Evolutionary conservation across 805 yeast genomes (phyloP), one percentile per base, ranked within the genome.

Genomic region (Wickerhamiella sergipiensis): DNA sequence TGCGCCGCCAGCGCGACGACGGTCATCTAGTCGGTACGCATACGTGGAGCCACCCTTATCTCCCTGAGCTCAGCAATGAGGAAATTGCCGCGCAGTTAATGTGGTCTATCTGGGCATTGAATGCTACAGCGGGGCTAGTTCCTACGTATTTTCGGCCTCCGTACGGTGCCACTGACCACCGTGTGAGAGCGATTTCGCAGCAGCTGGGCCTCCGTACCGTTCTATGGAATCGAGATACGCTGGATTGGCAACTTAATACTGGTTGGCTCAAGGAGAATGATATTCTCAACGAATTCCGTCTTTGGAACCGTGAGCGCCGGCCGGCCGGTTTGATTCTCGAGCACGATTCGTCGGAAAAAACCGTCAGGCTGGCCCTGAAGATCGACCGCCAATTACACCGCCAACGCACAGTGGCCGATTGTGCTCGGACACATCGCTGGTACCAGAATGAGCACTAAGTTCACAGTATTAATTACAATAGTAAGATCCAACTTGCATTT

Each of bases 21-120:
- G 95, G 95, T 13, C 97, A 90, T 65, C 68, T 88, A 29, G 67
- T 88, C 62, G 97, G 85, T 1, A 76, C 87, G 0, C 98, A 90
- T 64, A 86, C 97, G 0, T 90, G 96, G 96, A 79, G 88, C 1
- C 97, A 90, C 68, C 79, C 80, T 52, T 85, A 82, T 59, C 73
- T 90, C 53, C 96, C 97, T 1, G 66, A 80, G 0, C 71, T 89
- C 51, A 66, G 79, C 22, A 88, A 88, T 62, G 90, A 87, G 66
- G 77, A 85, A 54, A 79, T 90, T 18, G 79, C 84, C 51, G 95
- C 97, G 0, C 95, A 90, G 64, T 68, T 90, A 39, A 82, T 89
- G 65, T 90, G 98, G 98, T 81, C 94, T 1, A 79, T 87, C 31
- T 90, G 97, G 97, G 96, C 97, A 5, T 85, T 89, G 88, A 89